A percentile compares a stretch with the other conserved stretches of the same genome.
Evolutionary conservation across 257 asterid species (phyloP).

Genomic region (Solanum pennellii): DNA sequence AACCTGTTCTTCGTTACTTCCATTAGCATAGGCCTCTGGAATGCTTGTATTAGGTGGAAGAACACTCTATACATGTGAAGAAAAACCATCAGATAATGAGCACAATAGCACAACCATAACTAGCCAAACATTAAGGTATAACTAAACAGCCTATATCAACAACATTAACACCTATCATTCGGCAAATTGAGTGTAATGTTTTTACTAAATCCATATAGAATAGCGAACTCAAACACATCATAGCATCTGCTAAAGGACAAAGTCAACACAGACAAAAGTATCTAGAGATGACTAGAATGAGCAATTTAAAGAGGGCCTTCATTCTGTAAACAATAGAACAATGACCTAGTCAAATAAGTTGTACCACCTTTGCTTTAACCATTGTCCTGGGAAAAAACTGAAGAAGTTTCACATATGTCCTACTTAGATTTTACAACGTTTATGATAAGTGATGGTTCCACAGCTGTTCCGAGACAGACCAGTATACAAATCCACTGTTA

Average conservation of each 20-base stretch:
- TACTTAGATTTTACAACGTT: neutral
- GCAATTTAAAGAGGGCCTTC: neutral
- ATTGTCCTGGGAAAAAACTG: neutral
- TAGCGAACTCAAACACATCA: neutral
- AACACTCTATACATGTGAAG: slow-evolving; percentile 37
- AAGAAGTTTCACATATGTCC: neutral
- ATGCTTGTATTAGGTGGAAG: slow-evolving; percentile 62
- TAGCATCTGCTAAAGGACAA: neutral
- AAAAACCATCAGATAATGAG: slow-evolving; percentile 5
- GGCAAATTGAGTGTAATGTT: neutral
- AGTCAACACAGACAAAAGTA: neutral
- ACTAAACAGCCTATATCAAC: neutral
- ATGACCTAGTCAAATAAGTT: neutral
- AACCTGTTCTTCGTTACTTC: slow-evolving; percentile 91
- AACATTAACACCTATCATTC: neutral
- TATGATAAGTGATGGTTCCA: neutral
- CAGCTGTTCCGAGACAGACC: neutral
- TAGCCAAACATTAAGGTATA: neutral
- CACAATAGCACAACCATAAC: neutral
- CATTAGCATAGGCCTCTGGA: slow-evolving; percentile 71
- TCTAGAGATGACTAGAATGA: neutral
- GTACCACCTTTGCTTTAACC: neutral
- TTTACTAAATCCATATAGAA: neutral
- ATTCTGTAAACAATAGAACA: neutral
- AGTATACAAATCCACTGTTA: neutral